Evolutionary conservation across 2,329 filamentous ascomycete genomes (phyloP).

Genomic region (Massarina eburnea): DNA sequence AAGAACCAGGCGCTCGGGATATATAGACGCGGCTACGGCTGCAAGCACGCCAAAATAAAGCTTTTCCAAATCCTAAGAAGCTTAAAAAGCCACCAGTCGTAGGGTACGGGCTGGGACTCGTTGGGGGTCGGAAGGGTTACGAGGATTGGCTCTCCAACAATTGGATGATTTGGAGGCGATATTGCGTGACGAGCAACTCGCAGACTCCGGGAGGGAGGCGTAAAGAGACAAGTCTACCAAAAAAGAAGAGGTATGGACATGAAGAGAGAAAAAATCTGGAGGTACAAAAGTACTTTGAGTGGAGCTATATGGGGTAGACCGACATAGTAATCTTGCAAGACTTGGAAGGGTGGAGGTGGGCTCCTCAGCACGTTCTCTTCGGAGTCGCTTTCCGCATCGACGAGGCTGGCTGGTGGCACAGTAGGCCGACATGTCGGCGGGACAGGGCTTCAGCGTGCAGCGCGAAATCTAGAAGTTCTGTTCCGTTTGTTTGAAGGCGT

Average conservation of each 20-base stretch:
- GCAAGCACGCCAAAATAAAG: slow-evolving; percentile 12
- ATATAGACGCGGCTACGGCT: slow-evolving; percentile 25
- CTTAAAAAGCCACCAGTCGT: slow-evolving; percentile 8
- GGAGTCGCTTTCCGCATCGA: background rate
- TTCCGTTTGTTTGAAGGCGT: slow-evolving; percentile 7
- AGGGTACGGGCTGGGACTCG: background rate
- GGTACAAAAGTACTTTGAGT: background rate
- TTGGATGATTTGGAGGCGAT: slow-evolving; percentile 23
- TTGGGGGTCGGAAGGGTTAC: slow-evolving; percentile 11
- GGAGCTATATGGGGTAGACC: background rate
- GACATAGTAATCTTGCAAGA: background rate
- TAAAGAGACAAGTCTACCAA: background rate
- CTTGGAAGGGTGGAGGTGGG: background rate
- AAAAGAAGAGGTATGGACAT: background rate
- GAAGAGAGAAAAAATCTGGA: background rate
- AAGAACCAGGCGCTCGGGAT: slow-evolving; percentile 27
- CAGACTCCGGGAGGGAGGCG: background rate
- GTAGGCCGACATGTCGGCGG: slow-evolving; percentile 17
- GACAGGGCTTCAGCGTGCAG: slow-evolving; percentile 4
- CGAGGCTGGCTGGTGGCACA: slow-evolving; percentile 27
- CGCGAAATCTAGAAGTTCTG: slow-evolving; percentile 12
- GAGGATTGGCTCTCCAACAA: slow-evolving; percentile 22
- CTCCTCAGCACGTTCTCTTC: background rate
- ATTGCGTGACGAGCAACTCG: slow-evolving; percentile 28
- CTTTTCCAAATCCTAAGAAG: slow-evolving; percentile 5